Evolutionary conservation across 352 stramenopile genomes (phyloP), one percentile per base, ranked within the genome.

Genomic region (Pythium chondricola): DNA sequence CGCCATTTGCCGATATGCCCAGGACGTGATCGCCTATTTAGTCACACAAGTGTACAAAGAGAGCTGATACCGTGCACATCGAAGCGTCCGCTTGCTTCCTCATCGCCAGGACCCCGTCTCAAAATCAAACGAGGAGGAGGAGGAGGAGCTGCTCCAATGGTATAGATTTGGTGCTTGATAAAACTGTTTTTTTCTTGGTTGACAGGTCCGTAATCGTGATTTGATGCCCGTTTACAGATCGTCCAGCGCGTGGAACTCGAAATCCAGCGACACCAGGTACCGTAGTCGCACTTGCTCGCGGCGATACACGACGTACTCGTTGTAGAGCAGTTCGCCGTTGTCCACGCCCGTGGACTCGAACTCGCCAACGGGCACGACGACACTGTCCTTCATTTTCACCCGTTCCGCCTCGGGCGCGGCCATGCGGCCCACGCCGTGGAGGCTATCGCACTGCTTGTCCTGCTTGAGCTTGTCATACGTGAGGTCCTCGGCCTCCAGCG

Each of bases 21-120:
- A 92, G 63, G 83, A 94, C 54, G 81, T 94, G 45, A 87, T 92
- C 38, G 83, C 77, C 40, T 92, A 90, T 75, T 83, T 94, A 75
- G 68, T 93, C 53, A 85, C 76, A 57, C 76, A 91, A 65, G 73
- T 86, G 8, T 83, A 90, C 64, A 64, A 67, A 43, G 78, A 90
- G 57, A 90, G 75, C 62, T 90, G 75, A 60, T 30, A 17, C 21
- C 1, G 25, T 3, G 3, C 17, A 30, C 29, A 14, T 14, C 16
- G 40, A 20, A 20, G 4, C 35, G 9, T 26, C 17, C 6, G 17
- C 8, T 20, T 10, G 35, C 16, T n/a, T n/a, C n/a, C n/a, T n/a
- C n/a, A n/a, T n/a, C n/a, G n/a, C n/a, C n/a, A n/a, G n/a, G n/a
- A n/a, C n/a, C n/a, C n/a, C n/a, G n/a, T n/a, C n/a, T n/a, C n/a